phyloP scores from a whole-genome alignment of 129 eudicot genomes.

The Flaveria brownii region DNA sequence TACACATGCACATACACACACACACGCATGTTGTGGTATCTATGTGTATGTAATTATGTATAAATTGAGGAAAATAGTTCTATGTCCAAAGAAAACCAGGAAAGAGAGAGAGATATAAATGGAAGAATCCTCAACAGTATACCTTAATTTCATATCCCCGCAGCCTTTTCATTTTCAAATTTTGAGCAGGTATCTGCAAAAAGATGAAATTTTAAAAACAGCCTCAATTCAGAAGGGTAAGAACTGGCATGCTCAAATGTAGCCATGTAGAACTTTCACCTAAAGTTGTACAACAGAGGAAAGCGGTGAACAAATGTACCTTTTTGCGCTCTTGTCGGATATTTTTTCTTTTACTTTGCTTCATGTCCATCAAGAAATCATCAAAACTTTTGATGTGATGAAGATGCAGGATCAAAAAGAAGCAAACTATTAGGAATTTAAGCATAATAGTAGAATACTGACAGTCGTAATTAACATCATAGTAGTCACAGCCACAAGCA shows the following conservation, averaged over 20 bases:
- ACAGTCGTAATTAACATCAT: constrained; percentile 4
- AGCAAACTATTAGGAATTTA: constrained; percentile 18
- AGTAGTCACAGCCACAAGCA: background rate
- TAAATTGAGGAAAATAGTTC: background rate
- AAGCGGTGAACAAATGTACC: constrained; percentile 43
- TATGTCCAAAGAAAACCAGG: background rate
- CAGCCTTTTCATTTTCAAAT: constrained; percentile 84
- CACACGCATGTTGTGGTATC: too few relatives aligned
- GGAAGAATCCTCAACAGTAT: constrained; percentile 20
- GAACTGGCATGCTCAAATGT: constrained; percentile 8
- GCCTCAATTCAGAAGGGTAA: constrained; percentile 16
- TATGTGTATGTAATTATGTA: too few relatives aligned
- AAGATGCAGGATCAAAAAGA: constrained; percentile 16
- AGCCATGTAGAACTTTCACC: background rate
- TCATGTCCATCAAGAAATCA: constrained; percentile 96
- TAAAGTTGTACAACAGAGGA: background rate
- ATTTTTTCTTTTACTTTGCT: constrained; percentile 88
- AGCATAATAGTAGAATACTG: background rate
- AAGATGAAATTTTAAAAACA: constrained; percentile 8
- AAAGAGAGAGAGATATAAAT: constrained; percentile 14
- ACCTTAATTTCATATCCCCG: constrained; percentile 94
- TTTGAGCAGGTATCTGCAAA: constrained; percentile 86
- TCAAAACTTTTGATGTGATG: constrained; percentile 61
- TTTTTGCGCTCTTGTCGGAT: constrained; percentile 98
- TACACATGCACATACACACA: background rate